Evolutionary conservation across 2,329 filamentous ascomycete species (phyloP).

Genomic region (Hyphodiscus sp.): DNA sequence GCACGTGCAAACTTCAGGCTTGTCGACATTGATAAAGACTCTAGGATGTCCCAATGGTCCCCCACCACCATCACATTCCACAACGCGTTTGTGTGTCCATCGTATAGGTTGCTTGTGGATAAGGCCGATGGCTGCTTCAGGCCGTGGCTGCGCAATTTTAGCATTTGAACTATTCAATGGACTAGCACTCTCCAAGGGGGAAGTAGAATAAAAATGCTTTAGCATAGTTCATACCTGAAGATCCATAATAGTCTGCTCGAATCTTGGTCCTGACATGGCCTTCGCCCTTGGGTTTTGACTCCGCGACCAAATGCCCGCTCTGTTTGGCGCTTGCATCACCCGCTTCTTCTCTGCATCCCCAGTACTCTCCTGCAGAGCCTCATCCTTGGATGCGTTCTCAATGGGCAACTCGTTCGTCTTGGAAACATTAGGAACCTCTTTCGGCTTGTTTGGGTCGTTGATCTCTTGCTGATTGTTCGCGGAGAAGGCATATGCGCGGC

Average conservation of each 20-base stretch:
- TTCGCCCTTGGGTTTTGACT: slow-evolving; percentile 74
- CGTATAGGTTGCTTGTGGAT: slow-evolving; percentile 92
- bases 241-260: slow-evolving; percentile 94
- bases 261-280: slow-evolving; percentile 90
- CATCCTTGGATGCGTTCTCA: slow-evolving; percentile 43
- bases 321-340: slow-evolving; percentile 74
- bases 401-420: slow-evolving; percentile 52
- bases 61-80: slow-evolving; percentile 87
- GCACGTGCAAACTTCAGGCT: slow-evolving; percentile 86
- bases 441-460: slow-evolving; percentile 37
- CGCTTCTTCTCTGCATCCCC: slow-evolving; percentile 32
- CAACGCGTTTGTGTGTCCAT: slow-evolving; percentile 78
- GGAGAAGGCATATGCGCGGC: slow-evolving; percentile 30
- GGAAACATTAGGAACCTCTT: slow-evolving; percentile 48
- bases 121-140: slow-evolving; percentile 85
- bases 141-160: slow-evolving; percentile 63
- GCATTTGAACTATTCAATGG: slow-evolving; percentile 8
- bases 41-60: slow-evolving; percentile 84
- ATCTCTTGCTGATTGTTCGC: slow-evolving; percentile 43
- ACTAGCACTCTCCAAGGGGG: not conserved
- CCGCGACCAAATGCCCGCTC: slow-evolving; percentile 70
- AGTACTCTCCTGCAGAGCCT: slow-evolving; percentile 47
- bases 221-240: slow-evolving; percentile 61
- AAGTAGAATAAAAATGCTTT: not conserved
- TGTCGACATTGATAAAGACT: slow-evolving; percentile 97